Percentiles rank a stretch among this genome's conserved stretches.
Evolutionary conservation across 2,329 filamentous ascomycete genomes (phyloP).

Genomic region (Xylaria sp.): DNA sequence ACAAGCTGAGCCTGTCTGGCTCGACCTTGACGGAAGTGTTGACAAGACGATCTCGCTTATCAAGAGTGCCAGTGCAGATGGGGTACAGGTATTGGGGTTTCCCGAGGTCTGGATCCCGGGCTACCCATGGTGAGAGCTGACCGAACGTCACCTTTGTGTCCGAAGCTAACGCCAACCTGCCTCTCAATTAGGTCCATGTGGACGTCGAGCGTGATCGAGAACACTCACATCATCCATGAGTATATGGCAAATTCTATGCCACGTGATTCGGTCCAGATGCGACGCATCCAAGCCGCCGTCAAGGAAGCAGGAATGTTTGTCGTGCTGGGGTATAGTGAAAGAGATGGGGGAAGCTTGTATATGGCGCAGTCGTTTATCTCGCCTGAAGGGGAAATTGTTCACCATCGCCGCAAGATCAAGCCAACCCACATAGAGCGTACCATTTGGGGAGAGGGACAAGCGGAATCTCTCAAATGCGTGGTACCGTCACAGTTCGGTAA

Average conservation of each 20-base stretch:
- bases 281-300: constrained; percentile 53
- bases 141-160: constrained; percentile 14
- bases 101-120: constrained; percentile 66
- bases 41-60: constrained; percentile 68
- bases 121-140: constrained; percentile 57
- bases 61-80: constrained; percentile 61
- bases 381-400: constrained; percentile 55
- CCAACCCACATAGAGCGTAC: constrained; percentile 60
- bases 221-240: constrained; percentile 52
- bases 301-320: constrained; percentile 57
- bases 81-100: constrained; percentile 65
- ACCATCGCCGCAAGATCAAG: constrained; percentile 62
- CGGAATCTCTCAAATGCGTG: constrained; percentile 64
- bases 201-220: constrained; percentile 54
- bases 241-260: constrained; percentile 50
- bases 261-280: constrained; percentile 56
- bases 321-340: constrained; percentile 61
- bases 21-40: constrained; percentile 65
- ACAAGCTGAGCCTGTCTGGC: constrained; percentile 69
- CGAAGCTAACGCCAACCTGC: constrained; percentile 43
- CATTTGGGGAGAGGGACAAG: constrained; percentile 65
- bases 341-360: constrained; percentile 57
- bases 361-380: constrained; percentile 64
- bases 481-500: constrained; percentile 61
- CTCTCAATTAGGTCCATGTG: constrained; percentile 49